Conservation (phyloP, 805 yeast genomes). For the Kodamaea lidongshanica region DNA sequence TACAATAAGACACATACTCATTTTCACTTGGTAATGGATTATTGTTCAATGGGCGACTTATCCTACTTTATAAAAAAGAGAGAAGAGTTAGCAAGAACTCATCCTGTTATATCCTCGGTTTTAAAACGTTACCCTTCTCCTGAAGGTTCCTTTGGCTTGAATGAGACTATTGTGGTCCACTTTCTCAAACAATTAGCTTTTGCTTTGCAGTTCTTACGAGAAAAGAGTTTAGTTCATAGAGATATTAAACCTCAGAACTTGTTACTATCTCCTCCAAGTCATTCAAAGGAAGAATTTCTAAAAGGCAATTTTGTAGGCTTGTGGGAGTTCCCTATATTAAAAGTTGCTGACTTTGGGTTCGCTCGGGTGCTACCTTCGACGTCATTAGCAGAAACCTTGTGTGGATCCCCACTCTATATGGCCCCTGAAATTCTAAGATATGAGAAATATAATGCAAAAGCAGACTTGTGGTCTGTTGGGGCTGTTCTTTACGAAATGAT, state of each 20-base stretch:
- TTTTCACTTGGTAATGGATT: constrained; percentile 91
- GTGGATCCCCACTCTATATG: constrained; percentile 98
- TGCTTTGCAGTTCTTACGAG: constrained; percentile 75
- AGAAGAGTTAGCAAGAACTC: constrained; percentile 61
- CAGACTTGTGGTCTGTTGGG: constrained; percentile 97
- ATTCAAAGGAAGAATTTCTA: constrained; percentile 54
- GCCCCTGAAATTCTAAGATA: constrained; percentile 95
- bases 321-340: constrained; percentile 84
- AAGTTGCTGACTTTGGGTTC: constrained; percentile 96
- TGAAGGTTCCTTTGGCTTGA: constrained; percentile 67
- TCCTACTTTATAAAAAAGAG: constrained; percentile 79
- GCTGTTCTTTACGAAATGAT: constrained; percentile 94
- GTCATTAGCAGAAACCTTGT: constrained; percentile 91
- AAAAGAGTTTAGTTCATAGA: constrained; percentile 83
- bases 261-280: constrained; percentile 74
- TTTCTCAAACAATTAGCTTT: constrained; percentile 81
- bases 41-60: constrained; percentile 91
- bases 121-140: constrained; percentile 83
- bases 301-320: constrained; percentile 62
- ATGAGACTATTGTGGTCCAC: constrained; percentile 72
- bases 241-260: constrained; percentile 93
- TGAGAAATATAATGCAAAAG: constrained; percentile 95
- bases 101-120: constrained; percentile 73
- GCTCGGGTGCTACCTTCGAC: constrained; percentile 92
- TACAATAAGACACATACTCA: constrained; percentile 71